Evolutionary conservation across 352 stramenopile species (phyloP), one percentile per base, ranked within the genome.

Genomic region (Phytophthora ohioensis): DNA sequence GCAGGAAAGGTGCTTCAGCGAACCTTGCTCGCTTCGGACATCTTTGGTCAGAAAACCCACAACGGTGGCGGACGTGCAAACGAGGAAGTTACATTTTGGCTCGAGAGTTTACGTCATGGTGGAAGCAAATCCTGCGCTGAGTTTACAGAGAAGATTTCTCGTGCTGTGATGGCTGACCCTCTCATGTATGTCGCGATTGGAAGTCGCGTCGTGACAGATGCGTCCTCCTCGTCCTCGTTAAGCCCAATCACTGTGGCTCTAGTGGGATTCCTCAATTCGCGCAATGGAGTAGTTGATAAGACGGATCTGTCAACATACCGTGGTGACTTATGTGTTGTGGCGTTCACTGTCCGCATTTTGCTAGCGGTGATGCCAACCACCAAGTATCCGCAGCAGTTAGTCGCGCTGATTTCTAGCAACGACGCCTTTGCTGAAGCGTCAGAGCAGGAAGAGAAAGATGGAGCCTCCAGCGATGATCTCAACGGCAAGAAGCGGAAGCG

Each of bases 41-140:
- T 90, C 6, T 95, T 92, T 70, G 87, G 87, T 2, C 68, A 67
- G 10, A 53, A 79, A 38, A 58, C 46, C 6, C 42, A 56, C 15
- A 30, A n/a, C 7, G 9, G 10, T 35, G 49, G 45, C 15, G 72
- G 77, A 35, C 67, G 68, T 67, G 69, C 77, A 9, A 67, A 48
- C 5, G 82, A 91, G 70, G 84, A 92, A 66, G 85, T 92, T 32
- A 46, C 30, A 5, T 77, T 92, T 4, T 95, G 85, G 88, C 71
- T 93, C 5, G 81, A 92, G 38, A 85, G 78, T 70, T 59, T 95
- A 60, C 55, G 68, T 5, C 66, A 75, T 5, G 66, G 78, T 39
- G 82, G 80, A 9, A 47, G 56, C 32, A 60, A 58, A 32, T 38
- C 21, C 1, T 89, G 82, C 53, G 82, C 75, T 15, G 48, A 58